Percentiles rank a stretch among this genome's conserved stretches.
Evolutionary conservation across 2,329 filamentous ascomycete species (phyloP).

Genomic region (Chrysosporium queenslandicum): DNA sequence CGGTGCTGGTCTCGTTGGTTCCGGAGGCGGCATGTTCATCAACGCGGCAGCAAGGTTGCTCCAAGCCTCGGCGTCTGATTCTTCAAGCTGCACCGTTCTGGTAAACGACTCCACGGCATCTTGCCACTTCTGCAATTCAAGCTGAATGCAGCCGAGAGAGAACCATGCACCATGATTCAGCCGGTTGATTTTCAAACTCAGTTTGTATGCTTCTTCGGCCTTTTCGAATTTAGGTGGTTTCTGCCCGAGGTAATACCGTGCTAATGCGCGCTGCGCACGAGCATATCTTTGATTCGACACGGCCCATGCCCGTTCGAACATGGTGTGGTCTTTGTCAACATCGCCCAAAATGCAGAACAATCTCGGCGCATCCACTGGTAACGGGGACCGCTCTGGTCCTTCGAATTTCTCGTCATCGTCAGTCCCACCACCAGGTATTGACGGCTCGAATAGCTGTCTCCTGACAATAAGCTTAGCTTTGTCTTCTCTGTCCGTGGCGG

Average conservation of each 20-base stretch:
- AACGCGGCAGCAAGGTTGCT: slow-evolving; percentile 85
- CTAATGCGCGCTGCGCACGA: slow-evolving; percentile 77
- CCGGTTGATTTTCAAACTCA: slow-evolving; percentile 67
- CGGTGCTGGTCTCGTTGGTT: slow-evolving; percentile 20
- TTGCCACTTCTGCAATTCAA: slow-evolving; percentile 65
- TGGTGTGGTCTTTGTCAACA: slow-evolving; percentile 59
- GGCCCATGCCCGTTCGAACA: slow-evolving; percentile 82
- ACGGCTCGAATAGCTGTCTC: slow-evolving; percentile 65
- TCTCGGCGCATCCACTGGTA: slow-evolving; percentile 72
- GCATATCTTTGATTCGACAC: slow-evolving; percentile 72
- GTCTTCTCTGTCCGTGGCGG: slow-evolving; percentile 66
- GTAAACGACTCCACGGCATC: slow-evolving; percentile 76
- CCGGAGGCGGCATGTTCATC: slow-evolving; percentile 40
- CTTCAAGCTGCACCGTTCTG: slow-evolving; percentile 72
- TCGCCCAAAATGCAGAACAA: slow-evolving; percentile 92
- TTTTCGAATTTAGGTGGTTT: slow-evolving; percentile 52
- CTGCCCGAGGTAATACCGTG: slow-evolving; percentile 60
- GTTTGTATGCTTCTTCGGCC: slow-evolving; percentile 66
- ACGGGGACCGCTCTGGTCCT: slow-evolving; percentile 58
- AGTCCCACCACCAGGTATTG: slow-evolving; percentile 38
- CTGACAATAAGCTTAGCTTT: slow-evolving; percentile 70
- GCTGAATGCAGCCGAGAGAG: slow-evolving; percentile 74
- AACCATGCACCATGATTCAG: slow-evolving; percentile 81
- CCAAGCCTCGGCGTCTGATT: slow-evolving; percentile 85
- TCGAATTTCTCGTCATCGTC: slow-evolving; percentile 49